Base-by-base conservation (phyloP, 2,329 filamentous ascomycete species). In the Drechslerella dactyloides region DNA sequence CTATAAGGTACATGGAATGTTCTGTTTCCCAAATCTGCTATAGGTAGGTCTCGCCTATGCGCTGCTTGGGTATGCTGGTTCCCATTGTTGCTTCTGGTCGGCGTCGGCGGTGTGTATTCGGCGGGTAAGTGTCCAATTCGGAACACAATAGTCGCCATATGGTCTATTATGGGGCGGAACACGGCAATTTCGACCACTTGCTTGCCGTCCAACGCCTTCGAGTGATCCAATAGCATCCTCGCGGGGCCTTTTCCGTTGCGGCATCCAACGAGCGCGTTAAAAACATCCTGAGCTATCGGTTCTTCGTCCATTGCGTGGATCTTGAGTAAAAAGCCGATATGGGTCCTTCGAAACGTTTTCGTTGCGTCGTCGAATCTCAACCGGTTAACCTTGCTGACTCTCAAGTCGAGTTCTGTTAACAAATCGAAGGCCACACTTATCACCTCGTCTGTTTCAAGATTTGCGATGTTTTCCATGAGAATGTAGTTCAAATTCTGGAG, bases 231-330 rank as follows among this genome's bases (percentile, higher is more conserved):
- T 2, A 62, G 13, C 24, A 69, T 27, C 10, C 46, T 27, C 11
- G 51, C 56, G 10, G 51, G 27, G 0, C 51, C 57, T 5, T 50
- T 50, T 2, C 56, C 57, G 30, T 62, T 69, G 23, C 17, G 30
- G 19, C 17, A 42, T 3, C 51, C 64, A 2, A 69, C 8, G n/a
- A 69, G 44, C 1, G 52, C 51, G 35, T 69, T 57, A 11, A 69
- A 57, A 7, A 23, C 50, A 44, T 24, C 23, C 35, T 69, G 51
- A 4, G 37, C 62, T 15, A 11, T 10, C 1, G 48, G 37, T 7
- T 46, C 33, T 2, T 21, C 5, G 8, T 52, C 54, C 13, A 17
- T 19, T 8, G 23, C 46, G 33, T 66, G 30, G 4, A 66, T 15
- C 1, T 10, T 54, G 1, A 66, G 19, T 21, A 52, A 1, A 1